phyloP scores from a whole-genome alignment of 352 stramenopile species.

The Pythium biforme region DNA sequence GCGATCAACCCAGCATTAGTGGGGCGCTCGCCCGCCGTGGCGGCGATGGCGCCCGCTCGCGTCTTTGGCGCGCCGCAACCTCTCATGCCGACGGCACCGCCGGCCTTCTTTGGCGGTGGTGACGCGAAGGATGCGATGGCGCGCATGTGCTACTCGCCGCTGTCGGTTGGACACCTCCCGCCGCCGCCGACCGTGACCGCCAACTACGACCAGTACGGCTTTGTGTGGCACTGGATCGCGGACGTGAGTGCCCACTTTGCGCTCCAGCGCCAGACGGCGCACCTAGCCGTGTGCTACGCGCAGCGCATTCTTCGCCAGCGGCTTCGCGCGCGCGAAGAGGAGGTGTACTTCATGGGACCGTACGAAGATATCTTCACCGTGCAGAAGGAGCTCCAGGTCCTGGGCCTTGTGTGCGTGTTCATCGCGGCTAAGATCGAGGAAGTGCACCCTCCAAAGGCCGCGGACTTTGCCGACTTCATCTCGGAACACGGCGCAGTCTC shows the following conservation, averaged over 20 bases:
- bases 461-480: slow-evolving; percentile 63
- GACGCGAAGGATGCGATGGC: slow-evolving; percentile 5
- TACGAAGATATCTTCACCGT: slow-evolving; percentile 55
- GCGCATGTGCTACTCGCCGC: slow-evolving; percentile 38
- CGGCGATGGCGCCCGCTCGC: neutral
- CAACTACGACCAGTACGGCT: slow-evolving; percentile 75
- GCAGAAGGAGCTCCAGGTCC: slow-evolving; percentile 58
- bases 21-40: neutral
- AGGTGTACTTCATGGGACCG: slow-evolving; percentile 32
- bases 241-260: slow-evolving; percentile 63
- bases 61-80: slow-evolving; percentile 2
- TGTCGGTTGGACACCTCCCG: slow-evolving; percentile 53
- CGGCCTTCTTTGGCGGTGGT: slow-evolving; percentile 1
- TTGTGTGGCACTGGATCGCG: slow-evolving; percentile 76
- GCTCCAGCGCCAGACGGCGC: slow-evolving; percentile 73
- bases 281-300: slow-evolving; percentile 77
- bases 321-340: slow-evolving; percentile 34
- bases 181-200: slow-evolving; percentile 15
- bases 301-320: slow-evolving; percentile 69
- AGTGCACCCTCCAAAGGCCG: slow-evolving; percentile 71
- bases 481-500: slow-evolving; percentile 45
- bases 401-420: slow-evolving; percentile 68
- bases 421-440: slow-evolving; percentile 87
- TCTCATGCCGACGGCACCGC: neutral
- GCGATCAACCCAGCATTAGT: slow-evolving; percentile 7